These are phyloP conservation scores for Phellopilus nigrolimitatus DNA, from an alignment of 1,284 basidiomycete species.

Conservation along the genomic window DNA sequence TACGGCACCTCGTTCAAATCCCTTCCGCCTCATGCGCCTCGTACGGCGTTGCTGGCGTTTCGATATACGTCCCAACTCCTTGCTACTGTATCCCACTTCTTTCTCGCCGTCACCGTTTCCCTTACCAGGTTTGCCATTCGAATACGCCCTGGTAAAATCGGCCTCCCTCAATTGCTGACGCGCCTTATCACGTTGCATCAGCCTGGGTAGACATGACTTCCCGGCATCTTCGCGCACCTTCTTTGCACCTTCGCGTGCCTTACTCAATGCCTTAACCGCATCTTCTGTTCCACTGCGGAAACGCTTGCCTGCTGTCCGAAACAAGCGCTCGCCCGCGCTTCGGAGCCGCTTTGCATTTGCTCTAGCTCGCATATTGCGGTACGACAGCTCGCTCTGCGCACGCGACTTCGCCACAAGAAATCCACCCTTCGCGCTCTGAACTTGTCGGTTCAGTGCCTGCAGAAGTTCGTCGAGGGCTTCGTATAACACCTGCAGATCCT, in stretches of 20 bases:
- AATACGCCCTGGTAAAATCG: background rate
- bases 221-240: background rate
- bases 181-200: conserved; percentile 3
- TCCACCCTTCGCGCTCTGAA: conserved; percentile 1
- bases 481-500: conserved; percentile 12
- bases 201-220: conserved; percentile 11
- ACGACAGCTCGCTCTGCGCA: background rate
- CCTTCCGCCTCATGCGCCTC: background rate
- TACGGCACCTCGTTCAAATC: background rate
- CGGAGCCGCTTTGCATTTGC: conserved; percentile 17
- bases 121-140: background rate
- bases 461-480: conserved; percentile 20
- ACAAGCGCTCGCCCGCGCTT: conserved; percentile 12
- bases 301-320: conserved; percentile 11
- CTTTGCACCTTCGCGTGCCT: conserved; percentile 12
- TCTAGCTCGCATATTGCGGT: conserved; percentile 17
- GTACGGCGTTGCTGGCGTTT: conserved; percentile 3
- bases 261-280: conserved; percentile 4
- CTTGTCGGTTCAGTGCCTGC: conserved; percentile 8
- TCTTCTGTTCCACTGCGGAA: conserved; percentile 10
- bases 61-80: background rate
- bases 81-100: too few relatives aligned
- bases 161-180: background rate
- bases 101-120: background rate
- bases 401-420: background rate